Evolutionary conservation across 495 filamentous ascomycete genomes (phyloP).

Genomic region (Xylaria intraflava): DNA sequence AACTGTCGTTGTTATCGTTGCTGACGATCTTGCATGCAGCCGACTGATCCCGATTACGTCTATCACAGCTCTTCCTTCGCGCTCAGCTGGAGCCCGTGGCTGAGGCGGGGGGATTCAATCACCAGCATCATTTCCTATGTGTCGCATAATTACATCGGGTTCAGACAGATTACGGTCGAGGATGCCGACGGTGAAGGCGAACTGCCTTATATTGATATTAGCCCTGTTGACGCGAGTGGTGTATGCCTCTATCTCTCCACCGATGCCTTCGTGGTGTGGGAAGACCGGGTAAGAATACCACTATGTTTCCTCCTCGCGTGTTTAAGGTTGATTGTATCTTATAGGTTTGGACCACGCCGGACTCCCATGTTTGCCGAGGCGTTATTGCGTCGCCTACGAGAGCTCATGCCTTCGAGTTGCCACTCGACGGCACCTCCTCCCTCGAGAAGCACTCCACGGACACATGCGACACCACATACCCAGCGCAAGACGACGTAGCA

Average conservation of each 20-base stretch:
- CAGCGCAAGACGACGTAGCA: slow-evolving; percentile 7
- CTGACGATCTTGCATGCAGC: slow-evolving; percentile 9
- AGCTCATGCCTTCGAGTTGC: slow-evolving; percentile 33
- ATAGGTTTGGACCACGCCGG: slow-evolving; percentile 34
- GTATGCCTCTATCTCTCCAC: slow-evolving; percentile 37
- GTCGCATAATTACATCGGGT: slow-evolving; percentile 39
- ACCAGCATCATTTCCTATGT: slow-evolving; percentile 36
- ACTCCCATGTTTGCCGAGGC: slow-evolving; percentile 31
- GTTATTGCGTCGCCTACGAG: slow-evolving; percentile 35
- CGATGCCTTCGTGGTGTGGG: slow-evolving; percentile 43
- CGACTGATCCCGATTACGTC: slow-evolving; percentile 33
- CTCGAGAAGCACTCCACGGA: slow-evolving; percentile 22
- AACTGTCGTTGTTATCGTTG: not conserved
- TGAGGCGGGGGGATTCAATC: slow-evolving; percentile 19
- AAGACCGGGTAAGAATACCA: slow-evolving; percentile 30
- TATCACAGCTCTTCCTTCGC: slow-evolving; percentile 39
- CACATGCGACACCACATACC: slow-evolving; percentile 36
- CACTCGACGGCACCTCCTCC: slow-evolving; percentile 16
- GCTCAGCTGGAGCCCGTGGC: slow-evolving; percentile 40
- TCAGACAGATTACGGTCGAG: slow-evolving; percentile 33
- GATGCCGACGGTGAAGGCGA: slow-evolving; percentile 4
- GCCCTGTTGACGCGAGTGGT: slow-evolving; percentile 25
- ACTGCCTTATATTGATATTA: slow-evolving; percentile 23
- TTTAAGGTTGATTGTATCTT: slow-evolving; percentile 10
- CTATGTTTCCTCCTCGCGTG: not conserved